Conservation (phyloP, 257 asterid genomes). For the Rhazya stricta region DNA sequence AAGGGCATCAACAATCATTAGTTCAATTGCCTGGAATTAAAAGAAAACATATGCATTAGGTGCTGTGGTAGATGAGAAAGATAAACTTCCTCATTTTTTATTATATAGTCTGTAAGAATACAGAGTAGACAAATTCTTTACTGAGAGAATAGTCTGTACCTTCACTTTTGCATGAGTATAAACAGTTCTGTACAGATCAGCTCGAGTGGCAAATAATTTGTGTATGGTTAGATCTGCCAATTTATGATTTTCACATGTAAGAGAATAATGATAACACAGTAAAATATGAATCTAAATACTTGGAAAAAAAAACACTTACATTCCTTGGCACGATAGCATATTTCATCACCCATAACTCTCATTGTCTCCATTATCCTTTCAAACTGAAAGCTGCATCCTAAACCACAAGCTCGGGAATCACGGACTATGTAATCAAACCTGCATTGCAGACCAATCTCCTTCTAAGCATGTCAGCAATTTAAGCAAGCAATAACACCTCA, state of each 20-base stretch:
- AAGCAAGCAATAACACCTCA: slow-evolving; percentile 3
- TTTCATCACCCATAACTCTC: slow-evolving; percentile 91
- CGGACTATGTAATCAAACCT: slow-evolving; percentile 94
- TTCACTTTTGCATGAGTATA: slow-evolving; percentile 96
- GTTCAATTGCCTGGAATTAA: slow-evolving; percentile 89
- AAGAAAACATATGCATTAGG: no score
- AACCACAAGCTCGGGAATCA: slow-evolving; percentile 87
- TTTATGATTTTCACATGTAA: slow-evolving; percentile 13
- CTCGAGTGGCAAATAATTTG: slow-evolving; percentile 84
- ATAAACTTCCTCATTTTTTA: not conserved
- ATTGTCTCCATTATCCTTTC: slow-evolving; percentile 84
- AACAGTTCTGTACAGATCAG: slow-evolving; percentile 83
- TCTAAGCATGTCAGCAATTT: not conserved
- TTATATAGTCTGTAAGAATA: not conserved
- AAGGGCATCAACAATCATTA: slow-evolving; percentile 87
- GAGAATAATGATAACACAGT: slow-evolving; percentile 15
- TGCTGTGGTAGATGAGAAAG: no score
- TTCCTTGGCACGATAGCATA: slow-evolving; percentile 88
- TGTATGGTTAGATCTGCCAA: slow-evolving; percentile 77
- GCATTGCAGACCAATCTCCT: slow-evolving; percentile 17
- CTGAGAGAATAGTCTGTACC: slow-evolving; percentile 34
- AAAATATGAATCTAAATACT: slow-evolving; percentile 1
- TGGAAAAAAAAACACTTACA: slow-evolving; percentile 40
- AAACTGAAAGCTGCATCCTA: slow-evolving; percentile 89
- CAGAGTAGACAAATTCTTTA: not conserved